Conservation (phyloP, 768 basidiomycete species). For the Candolleomyces aberdarensis region DNA sequence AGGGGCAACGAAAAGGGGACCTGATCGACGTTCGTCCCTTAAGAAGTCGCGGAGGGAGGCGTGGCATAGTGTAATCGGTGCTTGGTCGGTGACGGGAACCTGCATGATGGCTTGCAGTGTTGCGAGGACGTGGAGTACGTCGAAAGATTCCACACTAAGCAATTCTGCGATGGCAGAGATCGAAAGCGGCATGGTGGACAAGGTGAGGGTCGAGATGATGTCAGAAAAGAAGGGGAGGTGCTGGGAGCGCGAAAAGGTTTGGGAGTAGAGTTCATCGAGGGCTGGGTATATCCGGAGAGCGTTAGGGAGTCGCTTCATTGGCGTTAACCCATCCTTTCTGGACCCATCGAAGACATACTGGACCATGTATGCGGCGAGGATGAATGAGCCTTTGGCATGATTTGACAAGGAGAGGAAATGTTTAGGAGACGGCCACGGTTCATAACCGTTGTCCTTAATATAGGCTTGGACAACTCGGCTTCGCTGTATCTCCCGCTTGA, state of each 20-base stretch:
- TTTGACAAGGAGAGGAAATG: background rate
- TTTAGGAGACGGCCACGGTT: background rate
- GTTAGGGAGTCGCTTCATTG: background rate
- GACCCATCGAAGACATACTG: background rate
- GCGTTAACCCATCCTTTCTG: background rate
- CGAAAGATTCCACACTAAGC: background rate
- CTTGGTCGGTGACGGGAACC: background rate
- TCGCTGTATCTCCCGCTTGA: background rate
- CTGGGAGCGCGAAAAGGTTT: background rate
- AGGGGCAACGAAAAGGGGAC: background rate
- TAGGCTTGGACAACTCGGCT: background rate
- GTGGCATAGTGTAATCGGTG: background rate
- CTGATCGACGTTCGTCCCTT: background rate
- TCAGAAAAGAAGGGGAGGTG: background rate
- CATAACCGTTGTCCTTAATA: background rate
- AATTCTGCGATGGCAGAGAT: background rate
- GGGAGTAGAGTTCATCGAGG: background rate
- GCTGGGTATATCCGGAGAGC: background rate
- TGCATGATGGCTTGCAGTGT: background rate
- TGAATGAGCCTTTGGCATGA: conserved; percentile 18
- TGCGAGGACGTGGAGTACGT: background rate
- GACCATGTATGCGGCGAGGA: background rate
- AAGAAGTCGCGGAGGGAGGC: background rate
- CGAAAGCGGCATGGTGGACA: background rate
- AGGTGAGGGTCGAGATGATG: background rate